Percentiles rank a stretch among this genome's conserved stretches.
phyloP scores from a whole-genome alignment of 371 early-diverging fungal genomes.

The Funneliformis caledonium region DNA sequence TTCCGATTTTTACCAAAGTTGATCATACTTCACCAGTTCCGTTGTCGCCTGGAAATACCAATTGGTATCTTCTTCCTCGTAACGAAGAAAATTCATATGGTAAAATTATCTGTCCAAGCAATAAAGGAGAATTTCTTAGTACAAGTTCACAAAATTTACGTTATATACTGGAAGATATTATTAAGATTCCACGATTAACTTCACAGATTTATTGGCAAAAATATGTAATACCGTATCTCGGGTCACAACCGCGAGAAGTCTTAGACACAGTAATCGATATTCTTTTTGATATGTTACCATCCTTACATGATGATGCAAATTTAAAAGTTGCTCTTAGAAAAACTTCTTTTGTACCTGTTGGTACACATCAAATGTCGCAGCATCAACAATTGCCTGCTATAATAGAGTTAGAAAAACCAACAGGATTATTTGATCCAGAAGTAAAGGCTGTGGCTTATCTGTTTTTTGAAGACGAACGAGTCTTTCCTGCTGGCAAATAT shows the following conservation, averaged over 20 bases:
- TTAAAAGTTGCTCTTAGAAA: neutral
- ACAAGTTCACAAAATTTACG: neutral
- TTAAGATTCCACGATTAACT: neutral
- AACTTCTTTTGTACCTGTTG: neutral
- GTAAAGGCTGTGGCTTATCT: neutral
- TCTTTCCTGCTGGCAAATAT: neutral
- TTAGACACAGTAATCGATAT: neutral
- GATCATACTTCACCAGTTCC: neutral
- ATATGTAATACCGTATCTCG: neutral
- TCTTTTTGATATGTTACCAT: neutral
- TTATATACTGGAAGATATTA: constrained; percentile 2
- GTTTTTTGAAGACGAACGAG: constrained; percentile 7
- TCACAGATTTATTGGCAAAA: neutral
- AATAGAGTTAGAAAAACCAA: neutral
- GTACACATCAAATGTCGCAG: neutral
- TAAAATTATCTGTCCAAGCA: neutral
- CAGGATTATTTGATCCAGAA: neutral
- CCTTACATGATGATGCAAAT: neutral
- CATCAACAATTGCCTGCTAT: neutral
- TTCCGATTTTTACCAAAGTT: constrained; percentile 19
- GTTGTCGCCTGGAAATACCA: neutral
- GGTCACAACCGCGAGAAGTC: neutral
- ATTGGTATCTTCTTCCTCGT: neutral
- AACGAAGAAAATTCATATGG: neutral
- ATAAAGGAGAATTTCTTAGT: neutral